Evolutionary conservation across 2,329 filamentous ascomycete genomes (phyloP), one percentile per base, ranked within the genome.

Genomic region (Sphaerulina vaccinii): DNA sequence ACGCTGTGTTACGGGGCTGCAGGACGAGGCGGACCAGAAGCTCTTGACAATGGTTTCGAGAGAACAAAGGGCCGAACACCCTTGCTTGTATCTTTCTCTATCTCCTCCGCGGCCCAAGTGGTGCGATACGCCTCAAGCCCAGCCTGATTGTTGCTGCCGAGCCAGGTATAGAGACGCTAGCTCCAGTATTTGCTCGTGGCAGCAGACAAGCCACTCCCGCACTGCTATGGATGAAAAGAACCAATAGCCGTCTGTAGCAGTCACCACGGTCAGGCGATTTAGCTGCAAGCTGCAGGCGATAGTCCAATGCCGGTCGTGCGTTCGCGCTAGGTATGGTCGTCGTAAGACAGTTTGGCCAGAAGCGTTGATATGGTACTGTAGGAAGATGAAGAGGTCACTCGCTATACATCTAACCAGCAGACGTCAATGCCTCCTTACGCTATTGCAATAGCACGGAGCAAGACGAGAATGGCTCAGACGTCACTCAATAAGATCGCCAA

Each of bases 401-500:
- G n/a, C n/a, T n/a, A n/a, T n/a, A n/a, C n/a, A n/a, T n/a, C n/a
- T n/a, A n/a, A n/a, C n/a, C n/a, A n/a, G n/a, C n/a, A n/a, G n/a
- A n/a, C n/a, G n/a, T n/a, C n/a, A n/a, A n/a, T n/a, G n/a, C n/a
- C n/a, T n/a, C n/a, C n/a, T n/a, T n/a, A n/a, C n/a, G n/a, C n/a
- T n/a, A n/a, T n/a, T n/a, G n/a, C n/a, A n/a, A n/a, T n/a, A n/a
- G n/a, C n/a, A n/a, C n/a, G n/a, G n/a, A n/a, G n/a, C n/a, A n/a
- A 18, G 36, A 49, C 45, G 37, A 49, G 45, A 40, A 49, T 24
- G 6, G 22, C 23, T 24, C 45, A 37, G 36, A 49, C 36, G 45
- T 49, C 45, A 49, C 48, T 37, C 48, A 50, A 50, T 50, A 39
- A 27, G 38, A 11, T 23, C 23, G 23, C 5, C 19, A 18, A 42